A percentile compares a stretch with the other conserved stretches of the same genome.
These are phyloP conservation scores for Sisymbrium irio DNA, from an alignment of 345 rosid species.

Conservation along the genomic window DNA sequence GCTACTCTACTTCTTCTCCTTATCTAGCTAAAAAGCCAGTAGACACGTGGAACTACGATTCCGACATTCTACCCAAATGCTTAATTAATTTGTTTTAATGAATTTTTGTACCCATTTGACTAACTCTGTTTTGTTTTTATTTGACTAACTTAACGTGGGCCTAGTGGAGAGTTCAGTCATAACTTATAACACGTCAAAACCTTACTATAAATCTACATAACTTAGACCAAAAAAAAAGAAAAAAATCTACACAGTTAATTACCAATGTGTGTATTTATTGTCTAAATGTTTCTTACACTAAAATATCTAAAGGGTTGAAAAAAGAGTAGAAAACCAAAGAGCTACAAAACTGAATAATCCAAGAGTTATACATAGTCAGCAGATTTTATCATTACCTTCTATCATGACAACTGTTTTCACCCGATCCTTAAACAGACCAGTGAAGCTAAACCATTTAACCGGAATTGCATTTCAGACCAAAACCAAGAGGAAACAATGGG, in stretches of 20 bases:
- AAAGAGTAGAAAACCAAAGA: not conserved
- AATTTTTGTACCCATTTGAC: not conserved
- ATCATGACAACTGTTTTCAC: too few species aligned
- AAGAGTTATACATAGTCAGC: not conserved
- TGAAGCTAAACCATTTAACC: slow-evolving; percentile 11
- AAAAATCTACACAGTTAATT: too few species aligned
- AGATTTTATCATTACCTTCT: not conserved
- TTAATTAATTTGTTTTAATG: not conserved
- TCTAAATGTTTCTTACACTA: not conserved
- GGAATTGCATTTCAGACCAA: slow-evolving; percentile 35
- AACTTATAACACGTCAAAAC: too few species aligned
- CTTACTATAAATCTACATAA: too few species aligned
- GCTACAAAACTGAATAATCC: not conserved
- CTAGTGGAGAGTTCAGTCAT: too few species aligned
- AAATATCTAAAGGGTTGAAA: not conserved
- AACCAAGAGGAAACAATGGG: slow-evolving; percentile 65
- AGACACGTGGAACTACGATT: not conserved
- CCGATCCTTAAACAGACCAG: not conserved
- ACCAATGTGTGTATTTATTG: not conserved
- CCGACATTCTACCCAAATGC: not conserved
- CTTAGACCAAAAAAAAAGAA: too few species aligned
- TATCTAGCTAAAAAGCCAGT: not conserved
- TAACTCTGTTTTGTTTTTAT: not conserved
- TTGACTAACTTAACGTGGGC: not conserved
- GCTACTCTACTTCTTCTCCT: not conserved